Evolutionary conservation across 176 grass and related monocot species (phyloP).

Genomic region (Phyllostachys edulis): DNA sequence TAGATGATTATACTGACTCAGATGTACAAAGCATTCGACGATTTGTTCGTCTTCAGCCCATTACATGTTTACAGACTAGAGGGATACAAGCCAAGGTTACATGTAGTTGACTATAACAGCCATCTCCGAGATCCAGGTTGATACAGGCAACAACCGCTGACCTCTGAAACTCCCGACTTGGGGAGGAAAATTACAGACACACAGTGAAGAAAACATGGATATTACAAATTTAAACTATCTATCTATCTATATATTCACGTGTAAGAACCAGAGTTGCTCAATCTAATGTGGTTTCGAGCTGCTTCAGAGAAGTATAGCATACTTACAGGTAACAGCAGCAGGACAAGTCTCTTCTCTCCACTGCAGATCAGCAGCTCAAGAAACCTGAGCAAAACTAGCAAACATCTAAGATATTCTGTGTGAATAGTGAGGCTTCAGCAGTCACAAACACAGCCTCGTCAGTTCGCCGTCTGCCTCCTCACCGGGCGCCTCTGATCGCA

Average conservation of each 20-base stretch:
- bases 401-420: slow-evolving; percentile 24
- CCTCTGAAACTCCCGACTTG: slow-evolving; percentile 15
- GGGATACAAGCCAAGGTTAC: slow-evolving; percentile 35
- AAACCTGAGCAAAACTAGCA: slow-evolving; percentile 43
- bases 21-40: slow-evolving; percentile 11
- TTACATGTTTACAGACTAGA: slow-evolving; percentile 33
- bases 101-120: slow-evolving; percentile 16
- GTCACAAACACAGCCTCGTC: slow-evolving; percentile 79
- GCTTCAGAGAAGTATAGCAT: slow-evolving; percentile 23
- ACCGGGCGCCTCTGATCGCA: not conserved
- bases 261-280: slow-evolving; percentile 34
- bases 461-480: slow-evolving; percentile 56
- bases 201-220: not conserved
- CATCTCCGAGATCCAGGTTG: slow-evolving; percentile 27
- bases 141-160: not conserved
- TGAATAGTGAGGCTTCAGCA: not conserved
- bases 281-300: slow-evolving; percentile 10
- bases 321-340: slow-evolving; percentile 19
- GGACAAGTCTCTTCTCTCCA: slow-evolving; percentile 13
- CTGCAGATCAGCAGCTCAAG: slow-evolving; percentile 40
- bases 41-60: not conserved
- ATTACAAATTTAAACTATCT: slow-evolving; percentile 22
- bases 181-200: slow-evolving; percentile 30
- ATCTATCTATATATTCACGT: slow-evolving; percentile 36
- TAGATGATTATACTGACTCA: not conserved